Conservation (phyloP, 1,284 basidiomycete genomes). For the Thelephora terrestris region DNA sequence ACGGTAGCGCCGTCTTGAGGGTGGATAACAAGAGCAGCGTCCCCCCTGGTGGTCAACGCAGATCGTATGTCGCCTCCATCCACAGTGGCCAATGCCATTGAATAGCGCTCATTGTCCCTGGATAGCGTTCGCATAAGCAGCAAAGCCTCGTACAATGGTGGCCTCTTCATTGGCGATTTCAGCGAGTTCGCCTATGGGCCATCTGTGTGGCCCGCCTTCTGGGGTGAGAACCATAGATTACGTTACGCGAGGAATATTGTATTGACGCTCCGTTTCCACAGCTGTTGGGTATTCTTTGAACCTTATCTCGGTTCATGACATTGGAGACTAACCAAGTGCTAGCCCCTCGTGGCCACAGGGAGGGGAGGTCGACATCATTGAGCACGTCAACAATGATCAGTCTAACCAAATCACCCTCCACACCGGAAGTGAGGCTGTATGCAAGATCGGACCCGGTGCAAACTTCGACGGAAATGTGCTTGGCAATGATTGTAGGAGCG, state of each 20-base stretch:
- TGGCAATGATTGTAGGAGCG: conserved; percentile 38
- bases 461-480: conserved; percentile 23
- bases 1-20: conserved; percentile 44
- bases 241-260: too few relatives aligned
- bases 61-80: conserved; percentile 41
- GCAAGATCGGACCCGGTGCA: conserved; percentile 13
- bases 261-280: conserved; percentile 7
- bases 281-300: not conserved
- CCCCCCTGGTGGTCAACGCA: conserved; percentile 41
- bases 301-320: too few relatives aligned
- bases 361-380: conserved; percentile 25
- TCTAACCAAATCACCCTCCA: conserved; percentile 69
- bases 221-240: conserved; percentile 14
- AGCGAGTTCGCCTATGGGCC: conserved; percentile 70
- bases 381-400: conserved; percentile 37
- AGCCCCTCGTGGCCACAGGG: conserved; percentile 57
- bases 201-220: conserved; percentile 73
- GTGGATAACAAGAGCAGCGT: conserved; percentile 54
- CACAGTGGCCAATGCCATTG: not conserved
- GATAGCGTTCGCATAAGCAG: conserved; percentile 61
- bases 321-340: not conserved
- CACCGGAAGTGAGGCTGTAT: conserved; percentile 22
- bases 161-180: conserved; percentile 73
- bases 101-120: not conserved
- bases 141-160: conserved; percentile 53